Conservation (phyloP, 371 early-diverging fungal species). For the Encephalitozoon romaleae region DNA sequence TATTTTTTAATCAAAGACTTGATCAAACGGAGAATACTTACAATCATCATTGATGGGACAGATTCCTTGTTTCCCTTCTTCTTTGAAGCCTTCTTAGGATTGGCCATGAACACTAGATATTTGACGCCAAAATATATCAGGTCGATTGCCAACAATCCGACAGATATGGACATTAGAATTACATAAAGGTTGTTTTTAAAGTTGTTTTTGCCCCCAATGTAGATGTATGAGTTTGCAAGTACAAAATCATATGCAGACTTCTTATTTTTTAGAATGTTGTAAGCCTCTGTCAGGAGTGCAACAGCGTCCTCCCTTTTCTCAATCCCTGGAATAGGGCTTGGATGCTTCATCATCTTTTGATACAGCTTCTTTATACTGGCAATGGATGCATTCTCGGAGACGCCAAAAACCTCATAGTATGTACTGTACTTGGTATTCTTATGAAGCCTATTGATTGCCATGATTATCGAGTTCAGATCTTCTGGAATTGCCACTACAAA, state of each 20-base stretch:
- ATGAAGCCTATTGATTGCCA: conserved; percentile 30
- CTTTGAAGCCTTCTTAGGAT: neutral
- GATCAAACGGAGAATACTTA: neutral
- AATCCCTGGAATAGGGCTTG: neutral
- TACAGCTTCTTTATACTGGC: conserved; percentile 25
- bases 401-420: conserved; percentile 34
- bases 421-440: conserved; percentile 17
- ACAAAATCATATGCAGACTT: conserved; percentile 29
- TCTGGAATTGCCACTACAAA: neutral
- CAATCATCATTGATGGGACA: neutral
- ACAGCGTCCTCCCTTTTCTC: conserved; percentile 8
- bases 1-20: conserved; percentile 4
- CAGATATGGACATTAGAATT: neutral
- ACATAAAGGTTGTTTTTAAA: conserved; percentile 8
- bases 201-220: conserved; percentile 13
- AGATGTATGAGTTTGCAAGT: conserved; percentile 11
- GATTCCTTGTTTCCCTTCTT: neutral
- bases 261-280: conserved; percentile 14
- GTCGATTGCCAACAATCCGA: conserved; percentile 1
- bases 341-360: conserved; percentile 10
- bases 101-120: conserved; percentile 5
- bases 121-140: neutral
- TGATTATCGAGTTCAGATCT: neutral
- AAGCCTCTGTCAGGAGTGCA: conserved; percentile 12
- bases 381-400: neutral